Evolutionary conservation across 192 early-diverging fungal genomes (phyloP).

Genomic region (Phlyctochytrium planicorne): DNA sequence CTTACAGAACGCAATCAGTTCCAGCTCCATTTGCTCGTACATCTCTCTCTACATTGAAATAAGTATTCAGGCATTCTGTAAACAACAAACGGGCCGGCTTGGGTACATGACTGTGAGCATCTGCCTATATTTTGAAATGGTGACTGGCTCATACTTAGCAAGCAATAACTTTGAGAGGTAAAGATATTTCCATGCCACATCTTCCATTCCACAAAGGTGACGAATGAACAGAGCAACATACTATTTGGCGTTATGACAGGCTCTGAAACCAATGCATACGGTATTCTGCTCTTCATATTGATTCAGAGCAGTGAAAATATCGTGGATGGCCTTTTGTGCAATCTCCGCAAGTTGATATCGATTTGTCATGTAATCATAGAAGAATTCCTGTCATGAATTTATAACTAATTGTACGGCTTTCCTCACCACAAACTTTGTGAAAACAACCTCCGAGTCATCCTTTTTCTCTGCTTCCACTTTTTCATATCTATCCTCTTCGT

Average conservation of each 20-base stretch:
- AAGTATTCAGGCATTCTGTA: neutral
- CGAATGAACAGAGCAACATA: conserved; percentile 35
- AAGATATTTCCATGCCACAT: conserved; percentile 53
- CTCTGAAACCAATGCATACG: neutral
- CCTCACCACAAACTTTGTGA: conserved; percentile 25
- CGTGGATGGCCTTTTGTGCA: conserved; percentile 45
- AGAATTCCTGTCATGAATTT: conserved; percentile 36
- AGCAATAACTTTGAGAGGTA: conserved; percentile 38
- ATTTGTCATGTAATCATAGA: conserved; percentile 43
- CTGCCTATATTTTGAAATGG: conserved; percentile 30
- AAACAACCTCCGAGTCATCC: neutral
- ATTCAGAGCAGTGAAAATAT: conserved; percentile 44
- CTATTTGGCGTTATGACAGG: conserved; percentile 10
- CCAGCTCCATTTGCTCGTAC: conserved; percentile 56
- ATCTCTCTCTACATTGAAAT: conserved; percentile 36
- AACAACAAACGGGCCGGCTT: conserved; percentile 33
- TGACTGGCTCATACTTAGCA: conserved; percentile 24
- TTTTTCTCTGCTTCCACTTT: neutral
- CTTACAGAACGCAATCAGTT: conserved; percentile 49
- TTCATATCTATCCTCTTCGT: conserved; percentile 34
- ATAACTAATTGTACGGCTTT: neutral
- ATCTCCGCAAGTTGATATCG: conserved; percentile 45
- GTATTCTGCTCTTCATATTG: conserved; percentile 13
- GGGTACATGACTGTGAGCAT: conserved; percentile 45
- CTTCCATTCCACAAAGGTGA: conserved; percentile 44